Conservation (phyloP, 2,329 filamentous ascomycete genomes). For the Penicillium palitans region DNA sequence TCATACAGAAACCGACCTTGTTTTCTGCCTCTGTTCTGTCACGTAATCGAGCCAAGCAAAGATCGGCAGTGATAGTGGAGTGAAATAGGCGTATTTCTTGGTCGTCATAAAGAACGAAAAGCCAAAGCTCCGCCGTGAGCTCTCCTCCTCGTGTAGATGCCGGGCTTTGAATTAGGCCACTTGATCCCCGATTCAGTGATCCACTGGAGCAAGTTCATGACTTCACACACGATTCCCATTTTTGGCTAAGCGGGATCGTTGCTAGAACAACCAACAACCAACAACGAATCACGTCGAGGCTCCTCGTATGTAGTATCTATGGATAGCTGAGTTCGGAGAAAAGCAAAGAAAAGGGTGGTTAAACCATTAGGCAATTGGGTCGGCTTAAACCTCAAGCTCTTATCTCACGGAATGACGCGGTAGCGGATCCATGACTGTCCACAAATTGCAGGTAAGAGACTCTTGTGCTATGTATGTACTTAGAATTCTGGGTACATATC, state of each 20-base stretch:
- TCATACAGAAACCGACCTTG: not conserved
- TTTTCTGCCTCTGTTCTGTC: conserved; percentile 7
- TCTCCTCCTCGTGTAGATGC: conserved; percentile 4
- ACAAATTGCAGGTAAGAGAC: not conserved
- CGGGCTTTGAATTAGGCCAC: conserved; percentile 1
- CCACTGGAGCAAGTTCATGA: conserved; percentile 15
- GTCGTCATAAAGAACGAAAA: conserved; percentile 8
- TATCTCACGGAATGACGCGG: not conserved
- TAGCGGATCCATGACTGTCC: not conserved
- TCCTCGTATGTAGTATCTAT: not conserved
- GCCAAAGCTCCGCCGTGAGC: conserved; percentile 11
- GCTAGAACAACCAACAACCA: conserved; percentile 16
- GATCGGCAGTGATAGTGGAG: conserved; percentile 20
- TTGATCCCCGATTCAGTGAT: conserved; percentile 20
- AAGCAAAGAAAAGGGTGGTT: not conserved
- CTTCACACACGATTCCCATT: conserved; percentile 5
- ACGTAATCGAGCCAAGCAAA: conserved; percentile 12
- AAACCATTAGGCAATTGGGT: not conserved
- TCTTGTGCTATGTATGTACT: not conserved
- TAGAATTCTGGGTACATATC: not conserved
- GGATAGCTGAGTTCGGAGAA: not conserved
- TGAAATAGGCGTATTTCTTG: conserved; percentile 9
- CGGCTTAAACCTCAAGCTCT: not conserved
- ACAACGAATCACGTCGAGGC: not conserved
- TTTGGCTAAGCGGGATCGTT: conserved; percentile 11